These are phyloP conservation scores for Wickerhamiella azymoides DNA, from an alignment of 805 yeast species.

Conservation along the genomic window DNA sequence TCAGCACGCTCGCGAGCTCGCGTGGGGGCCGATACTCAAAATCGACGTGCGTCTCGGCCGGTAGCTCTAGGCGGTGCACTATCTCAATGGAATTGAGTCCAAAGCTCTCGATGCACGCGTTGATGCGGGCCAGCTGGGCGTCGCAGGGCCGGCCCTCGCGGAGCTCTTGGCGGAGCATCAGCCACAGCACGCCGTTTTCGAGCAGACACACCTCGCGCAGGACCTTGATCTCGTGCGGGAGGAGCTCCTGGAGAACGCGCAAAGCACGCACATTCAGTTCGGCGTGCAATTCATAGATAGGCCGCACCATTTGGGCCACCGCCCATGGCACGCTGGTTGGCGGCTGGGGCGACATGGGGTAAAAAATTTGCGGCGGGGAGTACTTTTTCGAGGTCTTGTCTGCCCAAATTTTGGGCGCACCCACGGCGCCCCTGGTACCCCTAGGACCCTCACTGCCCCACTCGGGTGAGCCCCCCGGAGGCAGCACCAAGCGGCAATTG, in stretches of 20 bases:
- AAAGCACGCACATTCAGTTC: background rate
- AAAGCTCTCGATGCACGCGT: background rate
- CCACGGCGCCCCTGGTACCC: no score
- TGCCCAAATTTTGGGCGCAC: background rate
- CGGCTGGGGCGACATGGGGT: background rate
- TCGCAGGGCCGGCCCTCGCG: background rate
- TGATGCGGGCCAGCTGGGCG: background rate
- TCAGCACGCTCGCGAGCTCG: background rate
- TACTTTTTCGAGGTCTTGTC: background rate
- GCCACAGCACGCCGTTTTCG: slow-evolving; percentile 6
- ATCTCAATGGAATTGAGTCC: no score
- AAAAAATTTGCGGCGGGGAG: background rate
- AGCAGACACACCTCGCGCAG: background rate
- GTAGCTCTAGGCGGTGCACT: background rate
- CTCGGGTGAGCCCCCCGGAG: no score
- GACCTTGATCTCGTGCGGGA: background rate
- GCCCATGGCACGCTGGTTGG: background rate
- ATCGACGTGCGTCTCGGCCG: background rate
- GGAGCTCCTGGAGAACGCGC: background rate
- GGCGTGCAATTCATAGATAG: background rate
- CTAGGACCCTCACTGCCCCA: no score
- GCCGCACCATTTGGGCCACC: background rate
- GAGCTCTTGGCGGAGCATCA: background rate
- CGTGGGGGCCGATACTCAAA: slow-evolving; percentile 1
- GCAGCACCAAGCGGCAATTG: background rate